Base-by-base conservation (phyloP, 2,329 filamentous ascomycete species). In the Fusarium sp. region DNA sequence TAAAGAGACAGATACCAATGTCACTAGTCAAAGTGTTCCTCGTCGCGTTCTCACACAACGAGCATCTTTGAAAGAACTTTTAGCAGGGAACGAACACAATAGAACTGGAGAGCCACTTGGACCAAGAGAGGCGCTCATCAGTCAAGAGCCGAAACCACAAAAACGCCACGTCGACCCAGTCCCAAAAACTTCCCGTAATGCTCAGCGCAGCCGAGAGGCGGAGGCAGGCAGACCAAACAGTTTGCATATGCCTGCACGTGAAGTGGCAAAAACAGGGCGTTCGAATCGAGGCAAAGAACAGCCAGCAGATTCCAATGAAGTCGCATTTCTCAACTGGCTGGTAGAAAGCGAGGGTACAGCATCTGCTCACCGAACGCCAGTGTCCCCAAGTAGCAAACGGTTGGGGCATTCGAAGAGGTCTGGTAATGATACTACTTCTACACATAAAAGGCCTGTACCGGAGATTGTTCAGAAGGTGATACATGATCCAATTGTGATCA, bases 301-400 rank as follows among this genome's bases (percentile, higher is more conserved):
- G 9, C 9, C 24, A 13, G 19, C 35, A 20, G 46, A 53, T 14
- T 11, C 19, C 3, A 22, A 62, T 5, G 49, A 69, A 1, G 49
- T 69, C 7, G 66, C 66, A 43, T 68, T 68, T 32, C 45, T 63
- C 44, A 54, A 15, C 9, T 68, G 66, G 66, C 22, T 69, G 54
- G 40, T 47, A 41, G 41, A 49, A 37, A 49, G 45, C n/a, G 66
- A 69, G 26, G 24, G 14, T 10, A 4, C 20, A n/a, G 24, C 37
- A 19, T 26, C 43, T 22, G 9, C 14, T 7, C 37, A 44, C 13
- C 41, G 52, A 37, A 20, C 14, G 6, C 15, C 35, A 9, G 33
- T 6, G 15, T 24, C 44, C 7, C 24, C 33, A 40, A 30, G 24
- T 13, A 24, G 26, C 15, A 7, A 35, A 5, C 32, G 5, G 5